A percentile compares a stretch with the other conserved stretches of the same genome.
Conservation (phyloP, 176 grass and related monocot species). For the Carex myosuroides region DNA sequence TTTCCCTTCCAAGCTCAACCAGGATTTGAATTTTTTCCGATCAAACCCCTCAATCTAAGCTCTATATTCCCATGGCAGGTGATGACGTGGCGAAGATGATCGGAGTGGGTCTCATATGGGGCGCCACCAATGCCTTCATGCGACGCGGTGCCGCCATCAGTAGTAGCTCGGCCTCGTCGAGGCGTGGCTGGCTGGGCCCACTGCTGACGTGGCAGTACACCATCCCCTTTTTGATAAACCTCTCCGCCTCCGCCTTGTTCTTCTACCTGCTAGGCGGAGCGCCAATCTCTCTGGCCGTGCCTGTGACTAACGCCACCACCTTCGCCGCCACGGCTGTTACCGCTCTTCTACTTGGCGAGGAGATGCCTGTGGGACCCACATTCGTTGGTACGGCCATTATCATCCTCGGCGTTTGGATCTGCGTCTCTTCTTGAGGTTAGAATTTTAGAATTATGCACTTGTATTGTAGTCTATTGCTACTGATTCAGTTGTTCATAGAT, state of each 20-base stretch:
- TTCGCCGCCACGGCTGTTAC: constrained; percentile 69
- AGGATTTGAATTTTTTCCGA: not conserved
- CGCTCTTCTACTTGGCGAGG: constrained; percentile 53
- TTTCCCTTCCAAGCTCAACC: not conserved
- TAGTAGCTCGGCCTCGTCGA: not conserved
- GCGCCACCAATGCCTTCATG: constrained; percentile 75
- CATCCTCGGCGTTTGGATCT: constrained; percentile 69
- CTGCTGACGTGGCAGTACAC: constrained; percentile 85
- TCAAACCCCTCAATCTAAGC: not conserved
- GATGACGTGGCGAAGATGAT: constrained; percentile 60
- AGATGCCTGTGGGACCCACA: constrained; percentile 29
- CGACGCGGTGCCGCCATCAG: constrained; percentile 24
- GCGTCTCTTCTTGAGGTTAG: constrained; percentile 42
- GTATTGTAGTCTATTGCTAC: not conserved
- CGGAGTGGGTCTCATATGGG: constrained; percentile 69
- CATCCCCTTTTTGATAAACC: constrained; percentile 52
- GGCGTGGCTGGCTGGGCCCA: constrained; percentile 41
- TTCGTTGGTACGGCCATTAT: constrained; percentile 61
- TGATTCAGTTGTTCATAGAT: not conserved
- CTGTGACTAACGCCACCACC: constrained; percentile 80
- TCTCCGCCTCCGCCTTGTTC: constrained; percentile 73
- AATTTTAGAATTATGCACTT: not conserved
- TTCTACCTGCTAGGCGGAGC: constrained; percentile 62
- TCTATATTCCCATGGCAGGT: not conserved
- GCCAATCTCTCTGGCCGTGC: constrained; percentile 81